Conservation (phyloP, 495 filamentous ascomycete genomes). For the Aspergillus incahuasiensis region DNA sequence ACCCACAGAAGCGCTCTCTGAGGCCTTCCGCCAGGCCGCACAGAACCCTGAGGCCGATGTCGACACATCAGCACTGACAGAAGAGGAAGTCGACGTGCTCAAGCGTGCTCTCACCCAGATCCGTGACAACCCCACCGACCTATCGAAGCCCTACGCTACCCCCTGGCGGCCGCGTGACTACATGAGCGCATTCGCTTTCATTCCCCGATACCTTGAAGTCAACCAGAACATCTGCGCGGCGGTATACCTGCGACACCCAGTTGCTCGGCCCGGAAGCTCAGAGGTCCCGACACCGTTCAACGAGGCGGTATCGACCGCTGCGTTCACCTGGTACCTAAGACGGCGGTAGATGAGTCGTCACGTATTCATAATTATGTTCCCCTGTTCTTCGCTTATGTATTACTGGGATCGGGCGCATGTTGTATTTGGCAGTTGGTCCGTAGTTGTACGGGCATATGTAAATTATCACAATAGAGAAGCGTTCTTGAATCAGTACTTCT, state of each 20-base stretch:
- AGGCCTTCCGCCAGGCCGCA: slow-evolving; percentile 40
- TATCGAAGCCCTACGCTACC: slow-evolving; percentile 77
- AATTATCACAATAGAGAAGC: slow-evolving; percentile 9
- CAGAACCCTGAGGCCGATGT: slow-evolving; percentile 36
- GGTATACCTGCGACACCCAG: slow-evolving; percentile 92
- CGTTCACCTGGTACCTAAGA: slow-evolving; percentile 93
- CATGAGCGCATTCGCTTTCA: slow-evolving; percentile 90
- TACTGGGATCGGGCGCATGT: slow-evolving; percentile 34
- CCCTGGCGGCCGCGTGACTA: slow-evolving; percentile 86
- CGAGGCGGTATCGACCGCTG: slow-evolving; percentile 58
- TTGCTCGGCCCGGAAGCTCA: slow-evolving; percentile 77
- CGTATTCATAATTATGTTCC: slow-evolving; percentile 1
- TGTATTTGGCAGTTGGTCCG: slow-evolving; percentile 18
- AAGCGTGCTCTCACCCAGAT: slow-evolving; percentile 48
- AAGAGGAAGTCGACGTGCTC: slow-evolving; percentile 39
- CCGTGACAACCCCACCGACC: slow-evolving; percentile 70
- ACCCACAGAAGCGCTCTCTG: slow-evolving; percentile 32
- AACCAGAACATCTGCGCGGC: slow-evolving; percentile 94
- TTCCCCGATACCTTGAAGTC: slow-evolving; percentile 93
- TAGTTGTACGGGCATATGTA: slow-evolving; percentile 16
- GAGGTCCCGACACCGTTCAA: slow-evolving; percentile 89
- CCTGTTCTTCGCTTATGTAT: slow-evolving; percentile 29
- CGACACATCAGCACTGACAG: slow-evolving; percentile 35
- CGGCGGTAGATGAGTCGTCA: slow-evolving; percentile 47
- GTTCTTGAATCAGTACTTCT: neutral